Percentiles rank a stretch among this genome's conserved stretches.
Evolutionary conservation across 345 rosid genomes (phyloP).

Genomic region (Aquilaria yunnanensis): DNA sequence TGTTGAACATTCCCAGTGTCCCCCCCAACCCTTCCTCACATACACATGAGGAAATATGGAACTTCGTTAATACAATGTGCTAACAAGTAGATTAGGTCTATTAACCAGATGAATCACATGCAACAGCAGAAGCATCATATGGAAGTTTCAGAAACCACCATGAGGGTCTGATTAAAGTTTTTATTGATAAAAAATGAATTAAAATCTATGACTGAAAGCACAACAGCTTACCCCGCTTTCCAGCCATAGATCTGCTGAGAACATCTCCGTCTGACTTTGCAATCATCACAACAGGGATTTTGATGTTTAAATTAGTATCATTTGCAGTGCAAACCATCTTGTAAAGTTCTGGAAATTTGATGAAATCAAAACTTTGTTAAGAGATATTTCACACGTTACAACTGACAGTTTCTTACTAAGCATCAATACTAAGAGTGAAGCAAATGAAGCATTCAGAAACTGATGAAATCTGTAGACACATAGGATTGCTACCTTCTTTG

Average conservation of each 20-base stretch:
- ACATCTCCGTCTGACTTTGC: constrained; percentile 69
- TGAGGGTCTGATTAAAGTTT: too few relatives aligned
- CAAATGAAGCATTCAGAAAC: background rate
- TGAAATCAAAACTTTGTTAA: background rate
- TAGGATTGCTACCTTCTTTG: constrained; percentile 54
- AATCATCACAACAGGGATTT: constrained; percentile 73
- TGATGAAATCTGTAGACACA: constrained; percentile 7
- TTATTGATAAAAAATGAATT: too few relatives aligned
- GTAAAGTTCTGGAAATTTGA: constrained; percentile 46
- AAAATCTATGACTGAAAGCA: background rate
- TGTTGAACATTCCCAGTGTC: too few relatives aligned
- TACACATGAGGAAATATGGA: too few relatives aligned
- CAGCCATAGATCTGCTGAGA: constrained; percentile 49
- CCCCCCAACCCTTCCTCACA: too few relatives aligned
- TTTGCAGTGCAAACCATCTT: constrained; percentile 76
- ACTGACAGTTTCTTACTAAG: background rate
- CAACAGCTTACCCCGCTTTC: constrained; percentile 15
- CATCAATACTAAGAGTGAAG: too few relatives aligned
- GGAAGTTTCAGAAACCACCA: too few relatives aligned
- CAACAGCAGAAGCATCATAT: too few relatives aligned
- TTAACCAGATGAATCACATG: too few relatives aligned
- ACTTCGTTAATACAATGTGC: too few relatives aligned
- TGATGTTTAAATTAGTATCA: constrained; percentile 44
- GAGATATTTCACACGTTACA: constrained; percentile 1
- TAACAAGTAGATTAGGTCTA: too few relatives aligned